phyloP scores from a whole-genome alignment of 306 rosid species.

The Pachyrhizus erosus region DNA sequence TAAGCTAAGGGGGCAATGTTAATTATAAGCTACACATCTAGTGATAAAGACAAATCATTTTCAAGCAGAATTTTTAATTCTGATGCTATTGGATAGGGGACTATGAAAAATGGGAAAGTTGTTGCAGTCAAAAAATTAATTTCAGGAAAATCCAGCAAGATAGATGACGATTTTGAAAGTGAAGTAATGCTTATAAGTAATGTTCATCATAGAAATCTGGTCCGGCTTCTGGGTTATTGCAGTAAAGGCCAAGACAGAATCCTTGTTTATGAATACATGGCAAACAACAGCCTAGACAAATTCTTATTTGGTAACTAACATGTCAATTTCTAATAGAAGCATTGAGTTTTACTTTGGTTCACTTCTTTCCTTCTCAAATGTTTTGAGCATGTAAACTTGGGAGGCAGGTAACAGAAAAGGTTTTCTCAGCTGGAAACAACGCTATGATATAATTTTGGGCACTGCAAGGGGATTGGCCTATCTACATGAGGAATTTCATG shows the following conservation, averaged over 20 bases:
- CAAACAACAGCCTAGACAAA: slow-evolving; percentile 65
- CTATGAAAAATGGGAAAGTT: slow-evolving; percentile 61
- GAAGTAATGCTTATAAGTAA: slow-evolving; percentile 69
- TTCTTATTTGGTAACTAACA: slow-evolving; percentile 64
- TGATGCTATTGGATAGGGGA: slow-evolving; percentile 52
- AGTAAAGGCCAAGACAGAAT: slow-evolving; percentile 64
- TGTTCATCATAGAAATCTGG: not conserved
- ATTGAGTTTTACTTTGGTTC: not conserved
- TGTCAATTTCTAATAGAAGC: not conserved
- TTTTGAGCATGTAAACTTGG: not conserved
- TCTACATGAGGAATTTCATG: slow-evolving; percentile 56
- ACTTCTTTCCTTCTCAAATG: too few relatives aligned
- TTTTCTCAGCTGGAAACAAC: slow-evolving; percentile 64
- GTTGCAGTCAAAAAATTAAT: slow-evolving; percentile 70
- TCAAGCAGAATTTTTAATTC: too few relatives aligned
- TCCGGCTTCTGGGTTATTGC: not conserved
- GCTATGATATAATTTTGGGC: slow-evolving; percentile 59
- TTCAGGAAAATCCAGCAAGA: slow-evolving; percentile 52
- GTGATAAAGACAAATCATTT: too few relatives aligned
- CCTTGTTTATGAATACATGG: slow-evolving; percentile 75
- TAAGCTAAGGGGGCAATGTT: not conserved
- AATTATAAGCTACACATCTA: too few relatives aligned
- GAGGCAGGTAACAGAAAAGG: slow-evolving; percentile 57
- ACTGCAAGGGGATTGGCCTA: slow-evolving; percentile 71
- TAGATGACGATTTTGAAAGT: slow-evolving; percentile 58